These are phyloP conservation scores for Penicillium frequentans DNA, from an alignment of 2,329 filamentous ascomycete species.

Conservation along the genomic window DNA sequence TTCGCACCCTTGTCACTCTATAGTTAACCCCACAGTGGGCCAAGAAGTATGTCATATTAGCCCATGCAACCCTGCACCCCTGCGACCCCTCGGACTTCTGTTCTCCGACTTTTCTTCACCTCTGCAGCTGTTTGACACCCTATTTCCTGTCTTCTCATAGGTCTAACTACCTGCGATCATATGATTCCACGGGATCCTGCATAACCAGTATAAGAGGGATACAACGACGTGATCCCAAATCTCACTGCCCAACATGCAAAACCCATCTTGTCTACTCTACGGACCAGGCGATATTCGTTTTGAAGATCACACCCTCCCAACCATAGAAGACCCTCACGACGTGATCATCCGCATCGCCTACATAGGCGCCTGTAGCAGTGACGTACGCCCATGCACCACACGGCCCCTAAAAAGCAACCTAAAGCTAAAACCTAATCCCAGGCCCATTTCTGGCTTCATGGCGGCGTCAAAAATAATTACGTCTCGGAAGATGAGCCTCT, in stretches of 20 bases:
- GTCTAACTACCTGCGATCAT: background rate
- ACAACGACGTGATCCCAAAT: background rate
- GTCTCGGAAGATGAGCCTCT: slow-evolving; percentile 28
- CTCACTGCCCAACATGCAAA: slow-evolving; percentile 21
- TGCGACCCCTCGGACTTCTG: slow-evolving; percentile 1
- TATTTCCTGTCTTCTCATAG: background rate
- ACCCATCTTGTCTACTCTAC: slow-evolving; percentile 46
- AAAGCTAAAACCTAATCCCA: slow-evolving; percentile 4
- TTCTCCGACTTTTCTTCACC: background rate
- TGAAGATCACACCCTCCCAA: slow-evolving; percentile 40
- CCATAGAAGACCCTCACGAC: slow-evolving; percentile 37
- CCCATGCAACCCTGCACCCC: slow-evolving; percentile 3
- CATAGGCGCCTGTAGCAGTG: slow-evolving; percentile 47
- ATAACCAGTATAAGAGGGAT: background rate
- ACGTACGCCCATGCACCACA: slow-evolving; percentile 22
- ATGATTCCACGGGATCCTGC: background rate
- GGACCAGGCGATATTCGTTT: slow-evolving; percentile 38
- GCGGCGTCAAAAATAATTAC: slow-evolving; percentile 30
- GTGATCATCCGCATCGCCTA: slow-evolving; percentile 47
- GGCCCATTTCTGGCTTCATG: slow-evolving; percentile 44
- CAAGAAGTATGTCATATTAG: background rate
- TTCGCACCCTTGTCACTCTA: background rate
- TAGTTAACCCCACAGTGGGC: background rate
- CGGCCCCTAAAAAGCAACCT: background rate
- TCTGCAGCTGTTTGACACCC: background rate